phyloP scores from a whole-genome alignment of 2,329 filamentous ascomycete genomes.

The Verruconis gallopava region DNA sequence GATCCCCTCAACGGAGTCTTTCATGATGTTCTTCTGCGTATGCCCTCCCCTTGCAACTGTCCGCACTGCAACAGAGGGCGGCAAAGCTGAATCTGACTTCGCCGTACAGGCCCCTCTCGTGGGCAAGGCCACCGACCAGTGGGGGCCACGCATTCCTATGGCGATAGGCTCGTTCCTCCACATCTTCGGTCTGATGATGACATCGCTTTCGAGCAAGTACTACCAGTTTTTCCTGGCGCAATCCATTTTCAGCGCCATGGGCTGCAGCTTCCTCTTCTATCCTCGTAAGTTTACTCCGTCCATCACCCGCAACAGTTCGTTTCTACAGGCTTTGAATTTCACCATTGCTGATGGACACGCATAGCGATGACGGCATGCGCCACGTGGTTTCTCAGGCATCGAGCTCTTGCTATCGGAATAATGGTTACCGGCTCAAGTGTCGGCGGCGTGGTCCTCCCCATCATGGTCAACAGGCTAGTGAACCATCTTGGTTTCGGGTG shows the following conservation, averaged over 20 bases:
- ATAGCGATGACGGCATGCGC: conserved; percentile 27
- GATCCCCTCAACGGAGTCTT: conserved; percentile 33
- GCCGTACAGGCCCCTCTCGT: conserved; percentile 41
- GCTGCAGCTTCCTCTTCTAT: conserved; percentile 38
- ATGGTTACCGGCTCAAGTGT: conserved; percentile 37
- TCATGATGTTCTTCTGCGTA: conserved; percentile 38
- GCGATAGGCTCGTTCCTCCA: conserved; percentile 41
- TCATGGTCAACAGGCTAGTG: conserved; percentile 46
- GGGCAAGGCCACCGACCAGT: conserved; percentile 51
- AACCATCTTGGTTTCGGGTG: conserved; percentile 40
- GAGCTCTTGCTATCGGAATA: conserved; percentile 36
- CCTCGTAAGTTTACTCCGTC: conserved; percentile 23
- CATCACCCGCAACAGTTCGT: conserved; percentile 33
- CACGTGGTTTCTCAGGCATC: conserved; percentile 38
- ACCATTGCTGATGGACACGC: no score
- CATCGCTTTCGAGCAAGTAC: conserved; percentile 41
- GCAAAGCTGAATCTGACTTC: conserved; percentile 10
- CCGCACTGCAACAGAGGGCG: not conserved
- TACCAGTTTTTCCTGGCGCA: conserved; percentile 44
- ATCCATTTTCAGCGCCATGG: conserved; percentile 39
- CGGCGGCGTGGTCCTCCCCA: conserved; percentile 47
- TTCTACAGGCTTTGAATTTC: conserved; percentile 34
- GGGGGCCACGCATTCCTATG: conserved; percentile 46
- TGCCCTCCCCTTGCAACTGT: no score
- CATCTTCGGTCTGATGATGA: conserved; percentile 52